These are phyloP conservation scores for Candida ficus DNA, from an alignment of 805 yeast genomes.

Conservation along the genomic window DNA sequence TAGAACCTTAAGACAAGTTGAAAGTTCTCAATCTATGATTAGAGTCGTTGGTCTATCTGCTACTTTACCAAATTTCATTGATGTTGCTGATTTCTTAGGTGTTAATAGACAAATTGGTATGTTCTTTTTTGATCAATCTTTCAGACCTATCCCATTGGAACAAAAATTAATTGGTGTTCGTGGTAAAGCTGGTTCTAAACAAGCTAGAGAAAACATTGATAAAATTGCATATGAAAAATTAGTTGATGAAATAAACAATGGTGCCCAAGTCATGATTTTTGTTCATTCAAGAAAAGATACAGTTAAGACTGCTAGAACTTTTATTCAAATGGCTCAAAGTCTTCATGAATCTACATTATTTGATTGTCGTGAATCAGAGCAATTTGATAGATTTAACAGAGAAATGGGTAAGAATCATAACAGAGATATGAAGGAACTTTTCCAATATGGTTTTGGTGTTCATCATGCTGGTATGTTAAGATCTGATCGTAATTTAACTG, in stretches of 20 bases:
- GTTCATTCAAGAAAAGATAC: conserved; percentile 96
- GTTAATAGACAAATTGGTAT: conserved; percentile 88
- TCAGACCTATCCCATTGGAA: conserved; percentile 89
- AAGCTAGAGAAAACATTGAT: conserved; percentile 67
- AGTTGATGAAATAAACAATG: conserved; percentile 56
- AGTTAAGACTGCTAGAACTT: conserved; percentile 69
- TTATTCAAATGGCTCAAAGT: conserved; percentile 61
- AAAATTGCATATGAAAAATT: conserved; percentile 72
- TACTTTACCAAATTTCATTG: conserved; percentile 84
- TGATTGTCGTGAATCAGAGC: conserved; percentile 45
- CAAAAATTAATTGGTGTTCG: conserved; percentile 84
- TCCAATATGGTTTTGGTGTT: conserved; percentile 78
- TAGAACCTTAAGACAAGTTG: conserved; percentile 91
- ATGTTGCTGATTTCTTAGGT: conserved; percentile 91
- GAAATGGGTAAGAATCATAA: conserved; percentile 71
- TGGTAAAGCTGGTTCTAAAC: conserved; percentile 77
- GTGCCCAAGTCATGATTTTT: conserved; percentile 92
- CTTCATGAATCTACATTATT: conserved; percentile 52
- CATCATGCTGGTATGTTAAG: conserved; percentile 98
- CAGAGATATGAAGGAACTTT: conserved; percentile 76
- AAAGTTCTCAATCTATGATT: conserved; percentile 88
- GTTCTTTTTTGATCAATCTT: conserved; percentile 90
- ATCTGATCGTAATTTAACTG: conserved; percentile 83
- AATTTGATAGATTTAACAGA: conserved; percentile 42
- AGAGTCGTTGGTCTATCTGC: conserved; percentile 93